These are phyloP conservation scores for Macrophomina phaseolina DNA, from an alignment of 2,329 filamentous ascomycete genomes.

Conservation along the genomic window DNA sequence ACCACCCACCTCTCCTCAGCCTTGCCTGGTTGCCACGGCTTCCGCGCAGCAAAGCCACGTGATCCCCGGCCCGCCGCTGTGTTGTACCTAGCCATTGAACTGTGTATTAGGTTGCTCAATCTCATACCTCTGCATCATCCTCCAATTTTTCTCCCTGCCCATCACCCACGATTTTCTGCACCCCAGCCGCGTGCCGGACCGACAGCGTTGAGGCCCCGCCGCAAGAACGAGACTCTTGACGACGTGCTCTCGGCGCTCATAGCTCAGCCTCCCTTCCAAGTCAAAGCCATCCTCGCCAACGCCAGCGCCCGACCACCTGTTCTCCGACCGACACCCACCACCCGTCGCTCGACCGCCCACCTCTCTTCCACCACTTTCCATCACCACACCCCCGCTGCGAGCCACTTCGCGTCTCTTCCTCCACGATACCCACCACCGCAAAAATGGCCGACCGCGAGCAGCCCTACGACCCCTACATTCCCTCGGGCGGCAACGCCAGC, in stretches of 20 bases:
- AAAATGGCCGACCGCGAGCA: slow-evolving; percentile 64
- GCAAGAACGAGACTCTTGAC: slow-evolving; percentile 23
- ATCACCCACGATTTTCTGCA: slow-evolving; percentile 18
- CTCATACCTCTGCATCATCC: slow-evolving; percentile 15
- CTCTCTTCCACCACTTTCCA: slow-evolving; percentile 26
- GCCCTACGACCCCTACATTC: slow-evolving; percentile 90
- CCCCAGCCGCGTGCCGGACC: slow-evolving; percentile 7
- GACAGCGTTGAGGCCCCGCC: slow-evolving; percentile 8
- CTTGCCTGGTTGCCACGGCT: slow-evolving; percentile 14
- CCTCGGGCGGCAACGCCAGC: slow-evolving; percentile 69
- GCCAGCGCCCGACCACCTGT: slow-evolving; percentile 33
- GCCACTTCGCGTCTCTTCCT: slow-evolving; percentile 30
- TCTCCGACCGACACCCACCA: slow-evolving; percentile 24
- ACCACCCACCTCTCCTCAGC: not conserved
- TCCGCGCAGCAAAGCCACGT: slow-evolving; percentile 1
- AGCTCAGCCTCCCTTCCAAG: slow-evolving; percentile 28
- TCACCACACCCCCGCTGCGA: slow-evolving; percentile 23
- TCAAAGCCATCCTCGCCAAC: slow-evolving; percentile 35
- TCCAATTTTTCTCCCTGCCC: slow-evolving; percentile 9
- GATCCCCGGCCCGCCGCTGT: slow-evolving; percentile 9
- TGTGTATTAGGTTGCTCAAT: slow-evolving; percentile 21
- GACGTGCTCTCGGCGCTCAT: slow-evolving; percentile 18
- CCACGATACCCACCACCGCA: slow-evolving; percentile 24
- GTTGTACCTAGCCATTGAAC: not conserved
- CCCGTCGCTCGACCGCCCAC: slow-evolving; percentile 20